Evolutionary conservation across 179 eudicot genomes (phyloP).

Genomic region (Amaranthus tricolor): DNA sequence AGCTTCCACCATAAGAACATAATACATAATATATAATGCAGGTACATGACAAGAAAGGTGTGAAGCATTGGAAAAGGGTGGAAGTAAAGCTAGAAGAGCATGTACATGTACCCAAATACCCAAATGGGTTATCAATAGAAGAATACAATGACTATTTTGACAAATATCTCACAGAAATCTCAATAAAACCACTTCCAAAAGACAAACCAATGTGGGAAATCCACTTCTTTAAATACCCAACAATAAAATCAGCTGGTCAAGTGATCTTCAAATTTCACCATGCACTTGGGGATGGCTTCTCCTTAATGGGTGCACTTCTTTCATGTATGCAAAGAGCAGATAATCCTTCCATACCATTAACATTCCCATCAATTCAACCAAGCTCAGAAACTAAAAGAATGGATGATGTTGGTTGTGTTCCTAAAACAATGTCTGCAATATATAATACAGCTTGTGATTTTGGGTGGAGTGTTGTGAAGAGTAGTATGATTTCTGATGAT

Average conservation of each 20-base stretch:
- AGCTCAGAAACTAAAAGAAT: constrained; percentile 15
- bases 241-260: constrained; percentile 56
- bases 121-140: constrained; percentile 31
- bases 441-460: constrained; percentile 52
- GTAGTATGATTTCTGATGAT: constrained; percentile 55
- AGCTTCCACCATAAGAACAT: too few species aligned
- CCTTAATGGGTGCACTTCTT: constrained; percentile 82
- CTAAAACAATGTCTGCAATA: constrained; percentile 27
- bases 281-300: constrained; percentile 77
- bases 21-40: constrained; percentile 11
- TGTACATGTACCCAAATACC: constrained; percentile 44
- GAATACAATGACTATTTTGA: constrained; percentile 44
- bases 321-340: constrained; percentile 72
- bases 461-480: constrained; percentile 66
- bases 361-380: constrained; percentile 47
- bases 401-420: constrained; percentile 22
- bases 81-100: constrained; percentile 61
- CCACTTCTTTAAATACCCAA: constrained; percentile 60
- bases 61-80: constrained; percentile 68
- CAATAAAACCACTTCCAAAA: constrained; percentile 53
- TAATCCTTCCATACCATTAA: constrained; percentile 59
- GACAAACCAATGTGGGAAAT: constrained; percentile 72
- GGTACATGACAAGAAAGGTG: constrained; percentile 55
- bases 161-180: constrained; percentile 54
- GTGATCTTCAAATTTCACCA: constrained; percentile 76